Percentiles rank a stretch among this genome's conserved stretches.
Evolutionary conservation across 129 eudicot genomes (phyloP).

Genomic region (Deinandra increscens): DNA sequence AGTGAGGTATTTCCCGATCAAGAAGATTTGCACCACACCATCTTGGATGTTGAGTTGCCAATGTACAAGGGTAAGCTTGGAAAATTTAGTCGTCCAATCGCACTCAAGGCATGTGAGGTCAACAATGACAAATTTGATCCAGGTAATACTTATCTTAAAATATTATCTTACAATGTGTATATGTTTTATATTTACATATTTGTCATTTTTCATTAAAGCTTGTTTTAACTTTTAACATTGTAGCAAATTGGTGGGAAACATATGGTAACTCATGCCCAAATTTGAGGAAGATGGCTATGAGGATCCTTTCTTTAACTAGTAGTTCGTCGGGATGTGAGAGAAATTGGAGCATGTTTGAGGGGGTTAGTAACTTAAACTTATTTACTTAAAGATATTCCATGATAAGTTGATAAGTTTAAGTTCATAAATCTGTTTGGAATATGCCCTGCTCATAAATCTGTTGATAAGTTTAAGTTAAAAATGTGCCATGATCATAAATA

Average conservation of each 20-base stretch:
- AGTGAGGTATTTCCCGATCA: background rate
- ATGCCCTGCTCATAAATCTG: no score
- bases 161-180: no score
- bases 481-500: no score
- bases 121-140: background rate
- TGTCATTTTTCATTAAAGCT: background rate
- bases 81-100: background rate
- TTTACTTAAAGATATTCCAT: no score
- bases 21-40: background rate
- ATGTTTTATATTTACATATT: background rate
- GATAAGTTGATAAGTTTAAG: no score
- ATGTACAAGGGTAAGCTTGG: no score
- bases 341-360: background rate
- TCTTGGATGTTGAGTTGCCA: background rate
- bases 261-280: background rate
- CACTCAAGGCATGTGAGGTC: slow-evolving; percentile 15
- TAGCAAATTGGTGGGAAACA: background rate
- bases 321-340: background rate
- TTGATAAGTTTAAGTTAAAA: no score
- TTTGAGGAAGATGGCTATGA: background rate
- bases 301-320: no score
- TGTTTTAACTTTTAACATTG: background rate
- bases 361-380: background rate
- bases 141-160: slow-evolving; percentile 2
- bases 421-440: no score